These are phyloP conservation scores for Xerocomus nothofagi DNA, from an alignment of 1,284 basidiomycete species.

Conservation along the genomic window DNA sequence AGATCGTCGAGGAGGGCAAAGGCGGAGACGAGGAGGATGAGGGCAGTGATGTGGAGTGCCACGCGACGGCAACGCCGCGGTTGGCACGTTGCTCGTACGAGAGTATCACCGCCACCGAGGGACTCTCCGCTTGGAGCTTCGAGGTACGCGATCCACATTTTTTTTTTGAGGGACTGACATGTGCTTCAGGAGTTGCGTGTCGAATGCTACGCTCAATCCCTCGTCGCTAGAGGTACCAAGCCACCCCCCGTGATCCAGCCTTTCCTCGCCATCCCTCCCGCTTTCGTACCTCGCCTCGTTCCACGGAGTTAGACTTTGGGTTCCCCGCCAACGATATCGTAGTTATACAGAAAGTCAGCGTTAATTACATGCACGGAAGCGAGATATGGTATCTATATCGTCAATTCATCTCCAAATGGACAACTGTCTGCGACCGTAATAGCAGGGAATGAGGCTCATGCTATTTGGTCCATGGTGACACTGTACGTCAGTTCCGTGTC, in stretches of 20 bases:
- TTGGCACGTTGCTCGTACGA: conserved; percentile 24
- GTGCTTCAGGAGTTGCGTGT: conserved; percentile 24
- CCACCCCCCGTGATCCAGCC: conserved; percentile 18
- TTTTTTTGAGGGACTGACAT: background rate
- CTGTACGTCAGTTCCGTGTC: conserved; percentile 40
- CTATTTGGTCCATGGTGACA: conserved; percentile 43
- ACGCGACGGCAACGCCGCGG: background rate
- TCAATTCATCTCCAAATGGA: conserved; percentile 11
- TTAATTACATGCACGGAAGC: background rate
- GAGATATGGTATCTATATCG: conserved; percentile 9
- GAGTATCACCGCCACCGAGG: conserved; percentile 31
- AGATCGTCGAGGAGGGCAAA: background rate
- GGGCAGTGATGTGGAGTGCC: background rate
- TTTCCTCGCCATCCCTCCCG: conserved; percentile 30
- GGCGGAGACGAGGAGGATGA: background rate
- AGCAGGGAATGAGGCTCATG: conserved; percentile 27
- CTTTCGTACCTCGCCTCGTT: conserved; percentile 25
- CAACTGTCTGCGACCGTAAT: background rate
- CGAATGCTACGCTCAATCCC: conserved; percentile 34
- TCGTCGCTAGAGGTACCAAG: conserved; percentile 25
- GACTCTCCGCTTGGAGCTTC: conserved; percentile 31
- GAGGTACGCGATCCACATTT: conserved; percentile 18
- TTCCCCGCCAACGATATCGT: background rate
- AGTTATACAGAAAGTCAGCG: background rate
- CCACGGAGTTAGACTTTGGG: background rate